phyloP scores from a whole-genome alignment of 148 eudicot genomes.

The Vaccinium vitisidaea region DNA sequence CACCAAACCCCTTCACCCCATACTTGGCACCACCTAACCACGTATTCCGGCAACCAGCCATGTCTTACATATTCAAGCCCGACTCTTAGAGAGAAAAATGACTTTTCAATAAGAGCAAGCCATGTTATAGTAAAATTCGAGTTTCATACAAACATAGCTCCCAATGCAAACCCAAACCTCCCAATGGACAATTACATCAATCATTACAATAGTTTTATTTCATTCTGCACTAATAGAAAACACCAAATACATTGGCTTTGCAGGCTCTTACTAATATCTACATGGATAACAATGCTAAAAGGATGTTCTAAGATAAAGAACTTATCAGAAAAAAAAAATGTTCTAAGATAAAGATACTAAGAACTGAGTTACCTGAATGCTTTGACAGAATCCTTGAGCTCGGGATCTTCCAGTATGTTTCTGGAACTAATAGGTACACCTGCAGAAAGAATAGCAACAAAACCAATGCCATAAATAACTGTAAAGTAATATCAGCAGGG shows the following conservation, averaged over 20 bases:
- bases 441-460: conserved; percentile 27
- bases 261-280: background rate
- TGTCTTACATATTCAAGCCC: background rate
- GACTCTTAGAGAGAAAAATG: background rate
- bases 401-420: conserved; percentile 83
- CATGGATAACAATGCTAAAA: background rate
- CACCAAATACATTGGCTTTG: background rate
- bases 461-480: conserved; percentile 1
- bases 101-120: background rate
- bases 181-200: background rate
- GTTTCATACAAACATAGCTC: background rate
- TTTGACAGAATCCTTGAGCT: conserved; percentile 87
- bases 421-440: conserved; percentile 83
- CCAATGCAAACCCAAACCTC: background rate
- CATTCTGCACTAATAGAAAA: background rate
- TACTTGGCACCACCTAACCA: background rate
- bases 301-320: background rate
- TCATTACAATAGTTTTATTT: background rate
- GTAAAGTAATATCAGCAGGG: background rate
- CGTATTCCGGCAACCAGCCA: background rate
- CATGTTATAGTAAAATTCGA: background rate
- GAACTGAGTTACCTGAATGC: conserved; percentile 52
- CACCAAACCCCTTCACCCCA: background rate
- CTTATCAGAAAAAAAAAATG: background rate
- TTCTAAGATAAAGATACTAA: background rate